Evolutionary conservation across 495 filamentous ascomycete genomes (phyloP), one percentile per base, ranked within the genome.

Genomic region (Penicillium chermesinum): DNA sequence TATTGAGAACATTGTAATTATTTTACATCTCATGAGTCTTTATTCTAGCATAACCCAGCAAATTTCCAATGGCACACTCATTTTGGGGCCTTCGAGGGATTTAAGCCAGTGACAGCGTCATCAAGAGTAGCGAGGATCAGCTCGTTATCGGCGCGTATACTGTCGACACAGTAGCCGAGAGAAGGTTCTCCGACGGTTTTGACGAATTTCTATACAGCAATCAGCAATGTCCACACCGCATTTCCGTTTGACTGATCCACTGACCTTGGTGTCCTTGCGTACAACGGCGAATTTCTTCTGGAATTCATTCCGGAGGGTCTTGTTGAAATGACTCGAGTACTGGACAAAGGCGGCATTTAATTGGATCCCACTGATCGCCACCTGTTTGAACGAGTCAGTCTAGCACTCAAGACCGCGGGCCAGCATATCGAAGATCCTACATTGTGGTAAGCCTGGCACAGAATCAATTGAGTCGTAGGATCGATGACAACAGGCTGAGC

Each of bases 21-120:
- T n/a, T n/a, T n/a, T n/a, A n/a, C n/a, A n/a, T n/a, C n/a, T n/a
- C n/a, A n/a, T n/a, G n/a, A n/a, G n/a, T n/a, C n/a, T n/a, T n/a
- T n/a, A n/a, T n/a, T n/a, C n/a, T n/a, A n/a, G n/a, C n/a, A n/a
- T n/a, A n/a, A n/a, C n/a, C n/a, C n/a, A n/a, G n/a, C n/a, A n/a
- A n/a, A n/a, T n/a, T n/a, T n/a, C n/a, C n/a, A n/a, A n/a, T n/a
- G n/a, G n/a, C n/a, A 45, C 39, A 46, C 34, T 40, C 53, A 62
- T 55, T 49, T 15, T 19, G 35, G 38, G 59, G 53, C 55, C 46
- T 46, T 55, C 55, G 52, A 45, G 50, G 52, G 48, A 46, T 44
- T 13, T 13, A 37, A 44, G 56, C 40, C 46, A 34, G 43, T 45
- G 46, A 40, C 21, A 39, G 36, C 44, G 41, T 42, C 57, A 41